Conservation (phyloP, 345 rosid genomes). For the Syzygium aromaticum region DNA sequence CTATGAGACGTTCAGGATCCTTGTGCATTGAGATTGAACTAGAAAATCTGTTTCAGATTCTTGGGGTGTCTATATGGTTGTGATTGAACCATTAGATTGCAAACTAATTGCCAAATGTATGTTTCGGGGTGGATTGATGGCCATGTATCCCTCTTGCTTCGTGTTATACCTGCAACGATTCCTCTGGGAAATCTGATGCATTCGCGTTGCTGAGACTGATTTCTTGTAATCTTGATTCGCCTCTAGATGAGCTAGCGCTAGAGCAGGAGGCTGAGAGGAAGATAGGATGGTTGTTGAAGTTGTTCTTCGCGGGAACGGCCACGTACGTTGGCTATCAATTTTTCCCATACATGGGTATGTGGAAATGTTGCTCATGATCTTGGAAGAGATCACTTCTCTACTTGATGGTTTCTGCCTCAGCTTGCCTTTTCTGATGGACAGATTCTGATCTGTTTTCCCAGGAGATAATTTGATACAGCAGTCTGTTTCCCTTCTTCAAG, state of each 20-base stretch:
- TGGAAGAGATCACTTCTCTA: not conserved
- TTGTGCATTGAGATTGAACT: not conserved
- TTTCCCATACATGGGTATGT: conserved; percentile 80
- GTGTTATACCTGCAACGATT: not conserved
- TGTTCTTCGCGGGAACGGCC: conserved; percentile 77
- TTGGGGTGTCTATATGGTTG: not conserved
- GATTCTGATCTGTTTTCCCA: conserved; percentile 13
- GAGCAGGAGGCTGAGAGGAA: conserved; percentile 89
- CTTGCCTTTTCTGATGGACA: not conserved
- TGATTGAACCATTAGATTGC: not conserved
- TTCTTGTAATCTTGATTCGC: not conserved
- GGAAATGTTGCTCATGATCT: not conserved
- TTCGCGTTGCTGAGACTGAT: not conserved
- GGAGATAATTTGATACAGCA: conserved; percentile 87
- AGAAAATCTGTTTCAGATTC: not conserved
- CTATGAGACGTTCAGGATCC: not conserved
- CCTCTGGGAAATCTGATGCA: not conserved
- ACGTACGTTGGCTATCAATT: conserved; percentile 58
- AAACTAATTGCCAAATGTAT: not conserved
- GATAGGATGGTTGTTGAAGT: conserved; percentile 75
- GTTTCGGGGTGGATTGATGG: not conserved
- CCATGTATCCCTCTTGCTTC: not conserved
- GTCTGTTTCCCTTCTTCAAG: conserved; percentile 77
- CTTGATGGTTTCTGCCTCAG: not conserved
- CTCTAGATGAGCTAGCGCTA: conserved; percentile 49